Percentiles rank a stretch among this genome's conserved stretches.
Conservation (phyloP, 768 basidiomycete genomes). For the Tricholoma flavovirens region DNA sequence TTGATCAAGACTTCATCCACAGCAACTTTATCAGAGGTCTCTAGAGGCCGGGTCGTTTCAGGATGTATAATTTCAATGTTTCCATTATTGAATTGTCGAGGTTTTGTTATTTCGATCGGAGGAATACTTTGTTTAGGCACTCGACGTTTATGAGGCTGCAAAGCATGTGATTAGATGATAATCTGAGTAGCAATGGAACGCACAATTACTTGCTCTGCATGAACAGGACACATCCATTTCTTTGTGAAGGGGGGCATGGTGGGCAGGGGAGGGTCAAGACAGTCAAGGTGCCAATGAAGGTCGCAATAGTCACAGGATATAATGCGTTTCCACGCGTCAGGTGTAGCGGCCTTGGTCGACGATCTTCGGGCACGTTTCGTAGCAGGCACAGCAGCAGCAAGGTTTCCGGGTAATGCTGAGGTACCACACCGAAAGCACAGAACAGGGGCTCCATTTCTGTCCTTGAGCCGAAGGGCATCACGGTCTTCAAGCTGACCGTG, state of each 20-base stretch:
- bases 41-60: slow-evolving; percentile 39
- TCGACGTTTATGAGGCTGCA: slow-evolving; percentile 72
- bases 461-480: slow-evolving; percentile 81
- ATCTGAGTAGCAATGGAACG: slow-evolving; percentile 28
- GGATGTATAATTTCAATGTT: slow-evolving; percentile 83
- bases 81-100: slow-evolving; percentile 80
- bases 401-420: slow-evolving; percentile 60
- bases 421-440: slow-evolving; percentile 88
- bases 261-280: slow-evolving; percentile 84
- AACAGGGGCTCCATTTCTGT: slow-evolving; percentile 77
- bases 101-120: slow-evolving; percentile 71
- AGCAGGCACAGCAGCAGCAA: slow-evolving; percentile 46
- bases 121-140: slow-evolving; percentile 65
- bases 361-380: slow-evolving; percentile 51
- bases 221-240: slow-evolving; percentile 99
- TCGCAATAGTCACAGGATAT: slow-evolving; percentile 94
- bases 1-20: slow-evolving; percentile 86
- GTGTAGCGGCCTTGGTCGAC: slow-evolving; percentile 34
- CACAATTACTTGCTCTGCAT: slow-evolving; percentile 82
- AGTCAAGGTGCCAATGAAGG: slow-evolving; percentile 96
- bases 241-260: slow-evolving; percentile 80
- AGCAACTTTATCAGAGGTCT: slow-evolving; percentile 39
- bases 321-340: slow-evolving; percentile 66
- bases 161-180: slow-evolving; percentile 11
- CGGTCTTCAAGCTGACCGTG: slow-evolving; percentile 88